Conservation (phyloP, 495 filamentous ascomycete genomes). For the Aspergillus wentii region DNA sequence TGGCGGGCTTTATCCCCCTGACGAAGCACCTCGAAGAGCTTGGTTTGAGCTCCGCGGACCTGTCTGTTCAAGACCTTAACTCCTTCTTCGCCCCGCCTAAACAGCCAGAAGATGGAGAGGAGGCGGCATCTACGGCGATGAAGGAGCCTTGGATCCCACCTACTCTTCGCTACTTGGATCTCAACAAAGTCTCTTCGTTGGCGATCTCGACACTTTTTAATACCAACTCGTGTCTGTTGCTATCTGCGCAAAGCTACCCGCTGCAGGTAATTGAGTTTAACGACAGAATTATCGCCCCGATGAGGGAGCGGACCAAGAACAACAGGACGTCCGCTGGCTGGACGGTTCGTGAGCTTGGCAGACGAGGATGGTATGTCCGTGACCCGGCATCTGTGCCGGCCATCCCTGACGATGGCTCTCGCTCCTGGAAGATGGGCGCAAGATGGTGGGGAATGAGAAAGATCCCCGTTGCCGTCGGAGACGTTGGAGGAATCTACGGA, state of each 20-base stretch:
- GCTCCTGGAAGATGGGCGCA: slow-evolving; percentile 87
- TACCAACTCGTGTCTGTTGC: slow-evolving; percentile 48
- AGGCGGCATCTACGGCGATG: slow-evolving; percentile 13
- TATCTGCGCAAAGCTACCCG: slow-evolving; percentile 59
- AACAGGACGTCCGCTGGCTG: slow-evolving; percentile 54
- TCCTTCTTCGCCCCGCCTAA: slow-evolving; percentile 34
- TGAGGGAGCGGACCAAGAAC: slow-evolving; percentile 47
- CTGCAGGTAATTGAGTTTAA: slow-evolving; percentile 76
- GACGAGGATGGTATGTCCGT: slow-evolving; percentile 66
- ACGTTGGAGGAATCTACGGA: slow-evolving; percentile 83
- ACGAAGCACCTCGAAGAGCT: slow-evolving; percentile 81
- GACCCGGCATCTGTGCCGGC: slow-evolving; percentile 37
- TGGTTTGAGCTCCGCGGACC: slow-evolving; percentile 61
- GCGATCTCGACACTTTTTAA: slow-evolving; percentile 62
- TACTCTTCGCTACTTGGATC: slow-evolving; percentile 72
- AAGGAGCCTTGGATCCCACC: slow-evolving; percentile 50
- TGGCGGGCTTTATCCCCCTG: slow-evolving; percentile 59
- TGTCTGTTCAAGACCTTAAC: slow-evolving; percentile 62
- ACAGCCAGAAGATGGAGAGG: slow-evolving; percentile 21
- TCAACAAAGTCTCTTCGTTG: slow-evolving; percentile 53
- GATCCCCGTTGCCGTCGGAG: slow-evolving; percentile 69
- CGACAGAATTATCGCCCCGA: slow-evolving; percentile 62
- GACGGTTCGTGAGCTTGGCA: slow-evolving; percentile 64
- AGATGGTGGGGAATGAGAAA: slow-evolving; percentile 85
- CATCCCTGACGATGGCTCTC: slow-evolving; percentile 43